Evolutionary conservation across 208 protist species (phyloP).

Genomic region (Chromosphaera perkinsii): DNA sequence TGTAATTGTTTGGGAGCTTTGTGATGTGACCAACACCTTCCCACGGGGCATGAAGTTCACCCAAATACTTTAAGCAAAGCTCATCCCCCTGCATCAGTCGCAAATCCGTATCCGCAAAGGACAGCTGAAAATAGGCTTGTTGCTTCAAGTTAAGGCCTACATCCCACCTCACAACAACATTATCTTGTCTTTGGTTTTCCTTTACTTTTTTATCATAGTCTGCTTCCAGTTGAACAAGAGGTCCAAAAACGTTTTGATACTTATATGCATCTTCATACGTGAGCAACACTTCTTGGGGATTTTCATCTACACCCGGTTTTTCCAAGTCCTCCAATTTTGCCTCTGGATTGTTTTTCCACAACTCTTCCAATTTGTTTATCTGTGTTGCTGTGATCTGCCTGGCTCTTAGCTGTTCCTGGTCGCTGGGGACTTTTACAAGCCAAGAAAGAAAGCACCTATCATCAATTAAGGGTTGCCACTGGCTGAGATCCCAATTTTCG

Average conservation of each 20-base stretch:
- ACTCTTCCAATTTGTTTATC: constrained; percentile 78
- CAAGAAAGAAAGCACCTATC: constrained; percentile 77
- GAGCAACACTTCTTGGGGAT: constrained; percentile 42
- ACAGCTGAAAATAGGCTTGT: constrained; percentile 65
- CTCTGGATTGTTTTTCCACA: constrained; percentile 71
- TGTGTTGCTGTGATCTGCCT: constrained; percentile 66
- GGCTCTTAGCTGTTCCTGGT: constrained; percentile 59
- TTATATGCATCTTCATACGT: constrained; percentile 79
- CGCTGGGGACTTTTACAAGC: constrained; percentile 72
- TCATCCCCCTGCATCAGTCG: constrained; percentile 73
- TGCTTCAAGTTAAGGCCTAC: constrained; percentile 67
- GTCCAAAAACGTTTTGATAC: constrained; percentile 77
- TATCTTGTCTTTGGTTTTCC: constrained; percentile 47
- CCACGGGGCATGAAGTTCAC: constrained; percentile 44
- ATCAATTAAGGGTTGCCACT: constrained; percentile 83
- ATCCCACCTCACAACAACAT: constrained; percentile 71
- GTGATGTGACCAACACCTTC: constrained; percentile 58
- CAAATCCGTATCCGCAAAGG: constrained; percentile 63
- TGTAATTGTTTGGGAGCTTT: constrained; percentile 34
- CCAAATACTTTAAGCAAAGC: constrained; percentile 57
- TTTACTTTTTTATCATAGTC: constrained; percentile 79
- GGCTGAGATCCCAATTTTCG: constrained; percentile 72
- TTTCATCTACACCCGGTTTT: constrained; percentile 49
- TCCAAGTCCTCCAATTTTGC: constrained; percentile 61
- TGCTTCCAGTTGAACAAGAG: constrained; percentile 79